Base-by-base conservation (phyloP, 495 filamentous ascomycete genomes). In the Neurospora discreta region DNA sequence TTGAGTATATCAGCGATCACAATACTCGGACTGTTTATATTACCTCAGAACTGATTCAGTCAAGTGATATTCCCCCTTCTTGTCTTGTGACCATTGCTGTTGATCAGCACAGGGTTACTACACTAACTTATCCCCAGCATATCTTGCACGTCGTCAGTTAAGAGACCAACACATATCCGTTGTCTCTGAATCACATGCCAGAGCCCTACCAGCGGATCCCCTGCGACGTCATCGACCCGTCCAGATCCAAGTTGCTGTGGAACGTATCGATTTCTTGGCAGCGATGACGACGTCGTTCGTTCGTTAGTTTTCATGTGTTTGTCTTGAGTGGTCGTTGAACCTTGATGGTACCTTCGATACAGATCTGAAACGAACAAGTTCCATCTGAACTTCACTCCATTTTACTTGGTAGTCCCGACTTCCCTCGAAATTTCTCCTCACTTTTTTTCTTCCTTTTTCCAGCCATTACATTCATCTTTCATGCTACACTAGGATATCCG, bases 271-370 rank as follows among this genome's bases (percentile, higher is more conserved):
- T 60, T 33, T 60, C 52, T 60, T 60, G 52, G 52, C 52, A 33
- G 52, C 52, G 18, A 60, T 60, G 52, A 60, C 52, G 52, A 60
- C 52, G 52, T 60, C 52, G 52, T 30, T 60, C 13, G 52, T 33
- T 60, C 7, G 52, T 18, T n/a, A n/a, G n/a, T 23, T 60, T 36
- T 36, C 33, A 36, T 36, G 44, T 52, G 44, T 36, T 23, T 23
- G 23, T 58, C 20, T 58, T 30, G 30, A 33, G 4, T 2, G 30
- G 23, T 60, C 23, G n/a, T n/a, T n/a, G n/a, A n/a, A n/a, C n/a
- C 26, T 58, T 58, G 46, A 58, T 26, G 46, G 20, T 30, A 23
- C 20, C 44, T 52, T 46, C 10, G 44, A 23, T 43, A 7, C 44
- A 23, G 1, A 58, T 23, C 20, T 26, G n/a, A 20, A 46, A 20